Conservation (phyloP, 106 monocot species). For the Cymbidium sinense region DNA sequence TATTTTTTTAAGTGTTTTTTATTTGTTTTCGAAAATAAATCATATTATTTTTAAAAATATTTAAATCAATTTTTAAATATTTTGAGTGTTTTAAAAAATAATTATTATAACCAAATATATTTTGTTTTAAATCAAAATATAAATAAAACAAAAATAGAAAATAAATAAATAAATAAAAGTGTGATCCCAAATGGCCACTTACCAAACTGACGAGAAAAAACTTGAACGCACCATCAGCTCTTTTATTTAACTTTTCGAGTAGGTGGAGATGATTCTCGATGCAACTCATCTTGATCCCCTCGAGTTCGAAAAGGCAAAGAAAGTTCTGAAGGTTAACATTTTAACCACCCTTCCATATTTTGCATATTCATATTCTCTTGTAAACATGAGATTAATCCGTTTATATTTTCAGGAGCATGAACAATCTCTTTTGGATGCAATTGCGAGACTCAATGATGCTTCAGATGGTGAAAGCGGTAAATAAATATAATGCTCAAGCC, state of each 20-base stretch:
- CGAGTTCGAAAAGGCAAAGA: conserved; percentile 48
- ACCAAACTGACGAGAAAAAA: no score
- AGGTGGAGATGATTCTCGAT: conserved; percentile 50
- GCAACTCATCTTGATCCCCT: conserved; percentile 32
- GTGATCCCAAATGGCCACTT: no score
- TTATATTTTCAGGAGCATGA: conserved; percentile 36
- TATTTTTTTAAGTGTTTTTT: no score
- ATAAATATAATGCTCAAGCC: background rate
- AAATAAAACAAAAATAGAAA: no score
- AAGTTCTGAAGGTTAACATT: conserved; percentile 33
- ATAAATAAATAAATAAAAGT: no score
- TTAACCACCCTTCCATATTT: background rate
- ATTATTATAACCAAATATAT: no score
- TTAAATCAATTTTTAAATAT: no score
- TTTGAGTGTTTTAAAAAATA: no score
- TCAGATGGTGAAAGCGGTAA: conserved; percentile 27
- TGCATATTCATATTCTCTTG: no score
- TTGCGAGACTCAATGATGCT: conserved; percentile 43
- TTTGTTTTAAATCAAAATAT: no score
- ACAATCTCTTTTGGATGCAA: conserved; percentile 46
- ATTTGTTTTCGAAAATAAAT: no score
- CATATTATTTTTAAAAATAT: no score
- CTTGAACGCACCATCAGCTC: background rate
- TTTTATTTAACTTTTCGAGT: conserved; percentile 1
- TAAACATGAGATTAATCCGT: background rate